Percentiles rank a stretch among this genome's conserved stretches.
Conservation (phyloP, 108 stramenopile genomes). For the Fragilaria crotonensis region DNA sequence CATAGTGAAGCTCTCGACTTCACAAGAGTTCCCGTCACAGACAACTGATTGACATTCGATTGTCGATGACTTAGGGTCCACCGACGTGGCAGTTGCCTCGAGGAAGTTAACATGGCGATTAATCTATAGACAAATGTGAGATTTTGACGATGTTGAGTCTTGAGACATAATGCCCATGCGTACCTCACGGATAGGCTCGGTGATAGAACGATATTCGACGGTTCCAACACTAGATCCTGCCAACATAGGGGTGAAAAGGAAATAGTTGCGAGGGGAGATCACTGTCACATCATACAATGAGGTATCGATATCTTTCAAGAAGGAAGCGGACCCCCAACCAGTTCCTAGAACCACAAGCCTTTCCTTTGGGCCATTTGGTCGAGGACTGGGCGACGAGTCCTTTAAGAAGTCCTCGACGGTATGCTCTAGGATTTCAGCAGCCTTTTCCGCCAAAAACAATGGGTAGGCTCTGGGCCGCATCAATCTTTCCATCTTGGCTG, state of each 20-base stretch:
- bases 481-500: slow-evolving; percentile 38
- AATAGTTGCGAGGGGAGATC: slow-evolving; percentile 88
- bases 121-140: slow-evolving; percentile 25
- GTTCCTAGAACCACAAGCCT: slow-evolving; percentile 87
- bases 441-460: slow-evolving; percentile 79
- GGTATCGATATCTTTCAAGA: slow-evolving; percentile 80
- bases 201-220: slow-evolving; percentile 88
- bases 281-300: slow-evolving; percentile 83
- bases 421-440: slow-evolving; percentile 52
- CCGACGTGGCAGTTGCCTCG: slow-evolving; percentile 79
- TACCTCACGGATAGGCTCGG: slow-evolving; percentile 85
- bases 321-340: slow-evolving; percentile 90
- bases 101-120: slow-evolving; percentile 77
- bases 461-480: slow-evolving; percentile 74
- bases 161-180: slow-evolving; percentile 1
- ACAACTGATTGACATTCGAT: slow-evolving; percentile 82
- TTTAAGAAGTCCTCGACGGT: slow-evolving; percentile 12
- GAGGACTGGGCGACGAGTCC: neutral
- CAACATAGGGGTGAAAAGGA: slow-evolving; percentile 95
- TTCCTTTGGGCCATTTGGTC: slow-evolving; percentile 32
- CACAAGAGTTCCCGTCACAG: slow-evolving; percentile 87
- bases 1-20: slow-evolving; percentile 76
- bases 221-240: slow-evolving; percentile 92
- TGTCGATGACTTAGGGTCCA: slow-evolving; percentile 55
- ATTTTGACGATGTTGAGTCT: neutral